Conservation (phyloP, 202 grass and related monocot genomes). For the Dendrocalamus latiflorus region DNA sequence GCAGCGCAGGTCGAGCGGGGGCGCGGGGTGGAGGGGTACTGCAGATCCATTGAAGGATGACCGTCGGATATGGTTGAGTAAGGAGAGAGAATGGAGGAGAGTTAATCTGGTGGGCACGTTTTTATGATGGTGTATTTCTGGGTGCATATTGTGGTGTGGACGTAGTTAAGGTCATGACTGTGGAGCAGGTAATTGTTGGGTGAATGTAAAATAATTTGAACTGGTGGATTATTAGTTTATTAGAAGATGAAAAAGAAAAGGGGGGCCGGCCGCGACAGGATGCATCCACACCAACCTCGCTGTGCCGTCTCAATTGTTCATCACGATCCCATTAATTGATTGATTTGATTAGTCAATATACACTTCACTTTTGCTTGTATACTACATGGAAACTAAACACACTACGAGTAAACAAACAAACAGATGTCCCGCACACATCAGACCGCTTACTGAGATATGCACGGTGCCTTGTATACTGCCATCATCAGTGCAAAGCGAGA, state of each 20-base stretch:
- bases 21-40: no score
- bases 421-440: background rate
- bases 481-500: background rate
- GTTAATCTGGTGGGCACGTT: no score
- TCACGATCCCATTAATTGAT: background rate
- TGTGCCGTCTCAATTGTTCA: background rate
- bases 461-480: background rate
- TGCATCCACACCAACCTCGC: background rate
- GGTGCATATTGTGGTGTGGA: no score
- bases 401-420: background rate
- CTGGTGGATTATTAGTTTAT: no score
- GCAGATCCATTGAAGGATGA: no score
- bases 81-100: no score
- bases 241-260: background rate
- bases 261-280: background rate
- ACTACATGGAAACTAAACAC: background rate
- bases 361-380: background rate
- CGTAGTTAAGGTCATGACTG: no score
- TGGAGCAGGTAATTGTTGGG: no score
- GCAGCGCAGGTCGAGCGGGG: no score
- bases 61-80: no score
- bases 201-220: no score
- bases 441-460: background rate
- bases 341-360: background rate
- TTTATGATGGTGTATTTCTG: no score